Base-by-base conservation (phyloP, 2,329 filamentous ascomycete species). In the Pseudogymnoascus sp. region DNA sequence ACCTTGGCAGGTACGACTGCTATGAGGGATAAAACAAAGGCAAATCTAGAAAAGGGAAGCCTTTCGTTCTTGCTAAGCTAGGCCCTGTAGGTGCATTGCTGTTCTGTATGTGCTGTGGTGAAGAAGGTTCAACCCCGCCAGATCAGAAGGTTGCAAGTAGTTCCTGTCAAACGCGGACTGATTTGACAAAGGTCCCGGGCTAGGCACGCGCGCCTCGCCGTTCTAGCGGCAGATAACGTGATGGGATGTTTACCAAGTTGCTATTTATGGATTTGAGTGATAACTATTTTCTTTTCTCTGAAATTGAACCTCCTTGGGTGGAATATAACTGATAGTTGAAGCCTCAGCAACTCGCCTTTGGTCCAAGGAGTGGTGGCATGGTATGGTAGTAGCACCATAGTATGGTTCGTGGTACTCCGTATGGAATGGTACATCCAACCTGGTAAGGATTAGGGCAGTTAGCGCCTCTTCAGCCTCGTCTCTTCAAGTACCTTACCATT, bases 391-490 rank as follows among this genome's bases (percentile, higher is more conserved):
- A 19, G 6, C 38, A 43, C 40, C 19, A 43, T 19, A n/a, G 14
- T 26, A 28, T 16, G 43, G 43, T 50, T 50, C 12, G 41, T 28
- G 4, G 43, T 50, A 53, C 50, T 33, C 50, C 28, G n/a, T 35
- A 56, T 56, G 50, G 10, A 14, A 14, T 33, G 50, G 28, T 56
- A 56, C 50, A 33, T 56, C 50, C 11, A 56, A 56, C 50, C 33
- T 19, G 28, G 28, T 56, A 33, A 56, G 28, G 50, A 56, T 33
- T 33, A 33, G 28, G 3, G 4, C 28, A 14, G 28, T 56, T 56
- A 56, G 50, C 16, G 50, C 50, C 28, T 56, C 28, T 56, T 56
- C 50, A 56, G 50, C 50, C 50, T 56, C 50, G 50, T 56, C 50
- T 56, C 28, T 19, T 33, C 50, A 56, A 56, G 50, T 56, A 56